phyloP scores from a whole-genome alignment of 345 rosid species.

The Lepidium aucheri region DNA sequence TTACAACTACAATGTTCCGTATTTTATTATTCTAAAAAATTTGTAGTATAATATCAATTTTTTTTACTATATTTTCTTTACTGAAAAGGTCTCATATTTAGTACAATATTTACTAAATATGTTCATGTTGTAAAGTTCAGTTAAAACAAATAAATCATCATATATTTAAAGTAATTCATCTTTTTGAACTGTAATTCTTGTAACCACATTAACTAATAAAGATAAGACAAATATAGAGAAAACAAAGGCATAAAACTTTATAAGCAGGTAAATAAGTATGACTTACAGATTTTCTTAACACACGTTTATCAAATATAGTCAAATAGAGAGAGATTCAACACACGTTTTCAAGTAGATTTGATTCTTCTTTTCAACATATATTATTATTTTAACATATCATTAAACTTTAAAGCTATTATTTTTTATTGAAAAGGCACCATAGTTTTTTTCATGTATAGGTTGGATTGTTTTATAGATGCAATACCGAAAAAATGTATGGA shows the following conservation, averaged over 20 bases:
- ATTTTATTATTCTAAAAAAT: not conserved
- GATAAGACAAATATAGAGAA: constrained; percentile 1
- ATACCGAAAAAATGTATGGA: too few species aligned
- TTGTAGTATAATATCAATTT: not conserved
- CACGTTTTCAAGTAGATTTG: too few species aligned
- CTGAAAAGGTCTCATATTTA: not conserved
- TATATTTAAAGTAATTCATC: not conserved
- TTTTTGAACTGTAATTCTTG: not conserved
- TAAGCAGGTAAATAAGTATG: not conserved
- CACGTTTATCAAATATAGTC: not conserved
- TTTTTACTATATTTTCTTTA: not conserved
- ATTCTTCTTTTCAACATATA: too few species aligned
- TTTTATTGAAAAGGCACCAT: too few species aligned
- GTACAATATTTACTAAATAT: not conserved
- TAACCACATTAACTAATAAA: not conserved
- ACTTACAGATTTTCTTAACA: not conserved
- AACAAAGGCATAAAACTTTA: not conserved
- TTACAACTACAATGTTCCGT: not conserved
- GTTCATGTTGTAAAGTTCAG: too few species aligned
- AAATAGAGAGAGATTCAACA: too few species aligned
- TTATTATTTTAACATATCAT: too few species aligned
- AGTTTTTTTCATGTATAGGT: too few species aligned
- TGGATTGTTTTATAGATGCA: too few species aligned
- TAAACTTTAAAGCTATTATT: too few species aligned
- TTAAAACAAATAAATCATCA: not conserved